Conservation (phyloP, 78 protist species). For the Chrysochromulina parva region DNA sequence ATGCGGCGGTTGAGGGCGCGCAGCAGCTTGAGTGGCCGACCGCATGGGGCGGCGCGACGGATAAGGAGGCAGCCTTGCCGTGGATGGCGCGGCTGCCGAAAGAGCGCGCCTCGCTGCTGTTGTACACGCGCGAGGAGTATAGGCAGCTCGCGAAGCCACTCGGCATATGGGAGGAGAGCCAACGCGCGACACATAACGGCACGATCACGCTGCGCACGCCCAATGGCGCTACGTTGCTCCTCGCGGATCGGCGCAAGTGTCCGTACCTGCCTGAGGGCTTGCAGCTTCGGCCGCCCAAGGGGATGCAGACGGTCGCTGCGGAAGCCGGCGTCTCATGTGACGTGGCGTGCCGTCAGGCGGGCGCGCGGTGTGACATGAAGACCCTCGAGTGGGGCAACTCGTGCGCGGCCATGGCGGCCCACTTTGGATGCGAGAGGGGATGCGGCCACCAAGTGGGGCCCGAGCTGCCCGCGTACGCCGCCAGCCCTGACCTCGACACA, state of each 20-base stretch:
- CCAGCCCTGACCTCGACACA: neutral
- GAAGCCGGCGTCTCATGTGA: neutral
- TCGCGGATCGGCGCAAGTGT: neutral
- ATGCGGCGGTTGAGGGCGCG: no score
- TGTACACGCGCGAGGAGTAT: neutral
- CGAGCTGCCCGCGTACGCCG: constrained; percentile 5
- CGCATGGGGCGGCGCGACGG: no score
- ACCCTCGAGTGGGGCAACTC: neutral
- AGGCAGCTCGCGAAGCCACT: neutral
- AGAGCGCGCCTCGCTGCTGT: neutral
- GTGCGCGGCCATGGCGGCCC: neutral
- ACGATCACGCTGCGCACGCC: neutral
- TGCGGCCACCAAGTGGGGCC: constrained; percentile 11
- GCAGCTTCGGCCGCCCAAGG: neutral
- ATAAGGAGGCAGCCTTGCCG: no score
- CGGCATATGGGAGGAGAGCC: neutral
- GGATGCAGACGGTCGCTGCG: neutral
- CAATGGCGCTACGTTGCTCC: neutral
- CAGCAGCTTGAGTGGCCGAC: no score
- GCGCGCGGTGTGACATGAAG: neutral
- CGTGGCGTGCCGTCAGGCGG: neutral
- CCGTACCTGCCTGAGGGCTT: neutral
- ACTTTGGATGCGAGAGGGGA: neutral
- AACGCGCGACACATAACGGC: neutral
- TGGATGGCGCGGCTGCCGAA: neutral